These are phyloP conservation scores for Chaetomium olivaceum DNA, from an alignment of 2,329 filamentous ascomycete genomes.

Conservation along the genomic window DNA sequence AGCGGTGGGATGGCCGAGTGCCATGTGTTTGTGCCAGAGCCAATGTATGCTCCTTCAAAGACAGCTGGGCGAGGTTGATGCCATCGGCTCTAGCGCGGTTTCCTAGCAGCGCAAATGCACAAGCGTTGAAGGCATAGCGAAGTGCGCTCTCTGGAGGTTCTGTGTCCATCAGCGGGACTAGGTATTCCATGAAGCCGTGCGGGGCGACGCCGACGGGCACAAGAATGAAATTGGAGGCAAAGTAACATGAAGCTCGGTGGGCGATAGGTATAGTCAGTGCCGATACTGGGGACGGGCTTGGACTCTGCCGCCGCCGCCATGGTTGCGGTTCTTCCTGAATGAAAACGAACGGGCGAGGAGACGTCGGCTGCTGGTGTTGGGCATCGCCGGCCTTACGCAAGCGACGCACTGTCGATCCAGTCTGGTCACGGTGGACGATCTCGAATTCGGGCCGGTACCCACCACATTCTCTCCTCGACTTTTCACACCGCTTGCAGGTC, in stretches of 20 bases:
- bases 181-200: slow-evolving; percentile 60
- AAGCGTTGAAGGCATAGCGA: slow-evolving; percentile 59
- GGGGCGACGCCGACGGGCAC: slow-evolving; percentile 52
- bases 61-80: slow-evolving; percentile 42
- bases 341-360: not conserved
- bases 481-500: slow-evolving; percentile 62
- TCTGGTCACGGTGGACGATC: slow-evolving; percentile 32
- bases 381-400: slow-evolving; percentile 19
- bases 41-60: slow-evolving; percentile 55
- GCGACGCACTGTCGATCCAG: slow-evolving; percentile 29
- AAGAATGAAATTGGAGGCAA: slow-evolving; percentile 61
- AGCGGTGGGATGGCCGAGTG: slow-evolving; percentile 51
- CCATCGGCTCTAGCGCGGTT: slow-evolving; percentile 48
- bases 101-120: slow-evolving; percentile 57
- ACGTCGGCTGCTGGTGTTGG: not conserved
- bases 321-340: slow-evolving; percentile 10
- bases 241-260: slow-evolving; percentile 58
- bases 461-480: slow-evolving; percentile 30
- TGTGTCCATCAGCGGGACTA: slow-evolving; percentile 55
- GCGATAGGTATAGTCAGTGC: slow-evolving; percentile 38
- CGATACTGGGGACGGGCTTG: slow-evolving; percentile 25
- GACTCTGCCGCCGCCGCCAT: slow-evolving; percentile 15
- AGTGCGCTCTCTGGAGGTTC: slow-evolving; percentile 50
- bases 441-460: slow-evolving; percentile 32
- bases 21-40: slow-evolving; percentile 55